Percentiles rank a stretch among this genome's conserved stretches.
Conservation (phyloP, 2,329 filamentous ascomycete genomes). For the Nigrospora osmanthi region DNA sequence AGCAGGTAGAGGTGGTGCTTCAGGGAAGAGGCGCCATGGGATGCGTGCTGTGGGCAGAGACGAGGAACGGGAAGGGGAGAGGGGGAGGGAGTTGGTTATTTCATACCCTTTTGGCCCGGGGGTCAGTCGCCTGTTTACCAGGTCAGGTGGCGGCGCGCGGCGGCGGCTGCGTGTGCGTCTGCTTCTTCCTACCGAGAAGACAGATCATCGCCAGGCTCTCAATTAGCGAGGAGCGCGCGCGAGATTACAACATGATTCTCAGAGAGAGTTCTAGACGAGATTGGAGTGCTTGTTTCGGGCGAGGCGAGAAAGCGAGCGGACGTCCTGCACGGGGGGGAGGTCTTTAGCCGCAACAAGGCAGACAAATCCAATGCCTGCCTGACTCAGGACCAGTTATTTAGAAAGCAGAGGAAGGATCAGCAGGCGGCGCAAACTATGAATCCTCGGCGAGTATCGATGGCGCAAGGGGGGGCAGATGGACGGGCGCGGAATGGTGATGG, state of each 20-base stretch:
- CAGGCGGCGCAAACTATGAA: too few relatives aligned
- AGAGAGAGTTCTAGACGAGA: too few relatives aligned
- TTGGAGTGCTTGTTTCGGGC: neutral
- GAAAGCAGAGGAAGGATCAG: too few relatives aligned
- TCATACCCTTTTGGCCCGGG: conserved; percentile 4
- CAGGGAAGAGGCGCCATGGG: neutral
- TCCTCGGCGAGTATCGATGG: too few relatives aligned
- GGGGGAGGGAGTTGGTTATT: conserved; percentile 2
- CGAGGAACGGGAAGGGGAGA: neutral
- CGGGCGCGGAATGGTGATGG: too few relatives aligned
- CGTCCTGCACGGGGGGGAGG: neutral
- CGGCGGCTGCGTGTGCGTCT: neutral
- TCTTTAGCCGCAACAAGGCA: too few relatives aligned
- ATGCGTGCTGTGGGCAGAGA: neutral
- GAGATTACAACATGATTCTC: conserved; percentile 6
- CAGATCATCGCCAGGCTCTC: conserved; percentile 4
- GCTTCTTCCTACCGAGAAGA: conserved; percentile 1
- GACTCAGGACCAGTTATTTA: too few relatives aligned
- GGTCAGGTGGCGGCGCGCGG: too few relatives aligned
- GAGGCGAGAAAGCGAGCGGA: neutral
- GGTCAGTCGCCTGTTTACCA: too few relatives aligned
- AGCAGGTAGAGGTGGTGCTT: neutral
- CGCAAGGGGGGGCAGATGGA: too few relatives aligned
- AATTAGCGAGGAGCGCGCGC: conserved; percentile 3
- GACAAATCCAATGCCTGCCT: too few relatives aligned